Evolutionary conservation across 129 eudicot species (phyloP), one percentile per base, ranked within the genome.

Genomic region (Flaveria robusta): DNA sequence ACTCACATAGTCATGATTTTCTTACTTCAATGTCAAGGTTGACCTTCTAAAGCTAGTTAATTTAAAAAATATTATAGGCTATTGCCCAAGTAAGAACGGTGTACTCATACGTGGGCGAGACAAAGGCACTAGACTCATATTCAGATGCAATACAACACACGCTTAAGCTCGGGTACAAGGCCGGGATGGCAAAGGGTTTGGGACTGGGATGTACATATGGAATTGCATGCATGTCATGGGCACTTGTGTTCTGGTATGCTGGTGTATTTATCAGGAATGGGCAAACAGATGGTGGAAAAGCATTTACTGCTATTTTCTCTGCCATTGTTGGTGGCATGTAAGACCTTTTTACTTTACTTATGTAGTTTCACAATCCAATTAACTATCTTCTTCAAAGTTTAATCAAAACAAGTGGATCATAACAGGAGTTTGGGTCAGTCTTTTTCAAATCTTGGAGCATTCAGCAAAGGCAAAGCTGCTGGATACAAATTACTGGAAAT

Each of bases 271-370:
- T 93, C 71, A 83, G 98, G 72, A 93, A 87, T 54, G 98, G 98
- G 29, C 97, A 93, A 83, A 93, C 96, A 9, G 98, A 93, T 81
- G 98, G 98, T 8, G 98, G 98, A 42, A 93, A 91, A 84, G 97
- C 97, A 2, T 91, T 93, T 79, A 91, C 98, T 2, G 97, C 98
- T 34, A 91, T 93, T 68, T 93, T 93, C 84, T 93, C 98, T 34
- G 98, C 98, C 64, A 93, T 93, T 72, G 97, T 93, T 78, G 97
- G 98, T 83, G 98, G 98, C 91, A 91, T 94, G 98, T 94, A 91
- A 94, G 96, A 80, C 68, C 56, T 27, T 52, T 34, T 29, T 31
- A 56, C 52, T 51, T 51, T 1, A 16, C 9, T 51, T 51, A n/a
- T 22, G 20, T 42, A 29, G 31, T 55, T 47, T 68, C 9, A 27